Evolutionary conservation across 495 filamentous ascomycete species (phyloP), one percentile per base, ranked within the genome.

Genomic region (Xylaria intraflava): DNA sequence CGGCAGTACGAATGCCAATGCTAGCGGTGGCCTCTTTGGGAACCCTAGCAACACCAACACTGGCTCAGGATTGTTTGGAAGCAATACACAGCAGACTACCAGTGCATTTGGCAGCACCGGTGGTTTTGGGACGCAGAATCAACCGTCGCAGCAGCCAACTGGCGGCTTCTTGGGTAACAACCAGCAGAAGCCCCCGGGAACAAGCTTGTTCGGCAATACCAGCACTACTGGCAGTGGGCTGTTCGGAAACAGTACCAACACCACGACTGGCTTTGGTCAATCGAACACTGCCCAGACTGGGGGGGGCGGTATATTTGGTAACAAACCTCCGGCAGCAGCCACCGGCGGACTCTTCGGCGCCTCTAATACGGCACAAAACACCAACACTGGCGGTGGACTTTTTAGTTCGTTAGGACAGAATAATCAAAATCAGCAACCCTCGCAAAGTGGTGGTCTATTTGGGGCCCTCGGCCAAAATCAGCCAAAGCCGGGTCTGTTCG

Each of bases 291-390:
- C 62, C 19, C 70, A 75, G 29, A 56, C 73, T 19, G 74, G 77
- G 17, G 74, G 77, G 17, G 77, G 71, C 31, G 79, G 84, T 14
- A 72, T 89, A 9, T 90, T 92, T 60, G 82, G 82, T 11, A 62
- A 62, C 31, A 79, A 80, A 51, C 71, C 77, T 38, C 63, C 81
- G 58, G 58, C 73, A 10, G 55, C 51, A 20, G 67, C 72, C 24
- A 65, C 67, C 6, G 59, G 61, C 8, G 69, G 76, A 2, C 60
- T 83, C 8, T 82, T 82, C 49, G 77, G 78, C 11, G 60, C 55
- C 40, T 59, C 59, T 41, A 58, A 60, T 24, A 41, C 68, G 30
- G 46, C 64, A 12, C 70, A 72, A 47, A 59, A 49, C 20, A 68
- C 64, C 45, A 69, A 71, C 16, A 69, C 69, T 14, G 70, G 69